A percentile compares a stretch with the other conserved stretches of the same genome.
These are phyloP conservation scores for Vigna mungo DNA, from an alignment of 306 rosid genomes.

Conservation along the genomic window DNA sequence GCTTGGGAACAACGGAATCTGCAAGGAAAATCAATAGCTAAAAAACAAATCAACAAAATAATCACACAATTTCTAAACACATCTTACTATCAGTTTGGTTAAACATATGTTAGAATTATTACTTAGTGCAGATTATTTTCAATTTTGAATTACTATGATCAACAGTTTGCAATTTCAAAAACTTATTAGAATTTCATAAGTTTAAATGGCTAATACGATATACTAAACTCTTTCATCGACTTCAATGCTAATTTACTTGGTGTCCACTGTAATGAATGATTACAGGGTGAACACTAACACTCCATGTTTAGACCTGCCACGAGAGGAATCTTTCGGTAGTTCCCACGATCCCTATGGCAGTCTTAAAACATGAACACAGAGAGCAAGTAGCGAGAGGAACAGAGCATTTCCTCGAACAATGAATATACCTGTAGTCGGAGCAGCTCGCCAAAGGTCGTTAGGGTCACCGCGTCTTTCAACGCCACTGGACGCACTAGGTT, in stretches of 20 bases:
- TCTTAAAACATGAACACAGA: neutral
- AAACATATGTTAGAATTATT: no score
- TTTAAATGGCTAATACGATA: neutral
- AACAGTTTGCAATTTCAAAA: neutral
- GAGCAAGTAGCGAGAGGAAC: neutral
- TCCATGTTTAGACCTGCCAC: neutral
- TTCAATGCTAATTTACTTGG: neutral
- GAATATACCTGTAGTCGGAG: slow-evolving; percentile 12
- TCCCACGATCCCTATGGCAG: neutral
- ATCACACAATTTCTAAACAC: slow-evolving; percentile 13
- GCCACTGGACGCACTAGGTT: neutral
- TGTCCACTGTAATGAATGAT: neutral
- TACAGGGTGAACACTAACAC: neutral
- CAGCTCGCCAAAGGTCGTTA: slow-evolving; percentile 21
- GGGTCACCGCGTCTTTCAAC: slow-evolving; percentile 27
- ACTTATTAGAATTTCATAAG: neutral
- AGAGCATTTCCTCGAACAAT: neutral
- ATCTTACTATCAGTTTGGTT: no score
- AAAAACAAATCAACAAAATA: slow-evolving; percentile 12
- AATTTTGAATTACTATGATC: no score
- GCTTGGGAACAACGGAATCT: slow-evolving; percentile 42
- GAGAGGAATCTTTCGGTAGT: neutral
- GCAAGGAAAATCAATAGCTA: slow-evolving; percentile 6
- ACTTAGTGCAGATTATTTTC: neutral
- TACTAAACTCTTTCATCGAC: neutral